A percentile compares a stretch with the other conserved stretches of the same genome.
Conservation (phyloP, 129 eudicot species). For the Pittosporum tobira region DNA sequence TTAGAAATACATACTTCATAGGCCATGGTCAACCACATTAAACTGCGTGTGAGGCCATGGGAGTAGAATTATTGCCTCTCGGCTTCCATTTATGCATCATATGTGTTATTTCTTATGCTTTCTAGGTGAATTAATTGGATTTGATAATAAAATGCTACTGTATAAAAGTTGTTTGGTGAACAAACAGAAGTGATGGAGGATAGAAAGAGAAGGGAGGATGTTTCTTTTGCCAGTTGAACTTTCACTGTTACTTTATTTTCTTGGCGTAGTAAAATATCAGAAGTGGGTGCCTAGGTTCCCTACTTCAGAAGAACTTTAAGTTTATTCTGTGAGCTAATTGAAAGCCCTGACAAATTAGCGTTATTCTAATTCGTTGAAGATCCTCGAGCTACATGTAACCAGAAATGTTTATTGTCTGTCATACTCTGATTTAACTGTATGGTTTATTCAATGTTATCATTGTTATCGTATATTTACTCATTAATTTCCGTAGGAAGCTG, state of each 20-base stretch:
- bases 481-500: constrained; percentile 63
- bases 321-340: neutral
- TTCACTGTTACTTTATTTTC: neutral
- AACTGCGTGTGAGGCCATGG: neutral
- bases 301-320: neutral
- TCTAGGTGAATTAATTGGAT: neutral
- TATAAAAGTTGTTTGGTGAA: neutral
- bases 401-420: neutral
- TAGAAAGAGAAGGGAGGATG: neutral
- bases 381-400: neutral
- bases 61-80: too few relatives aligned
- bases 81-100: neutral
- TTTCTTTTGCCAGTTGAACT: neutral
- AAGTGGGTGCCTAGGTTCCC: neutral
- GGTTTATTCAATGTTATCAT: neutral
- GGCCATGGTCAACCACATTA: neutral
- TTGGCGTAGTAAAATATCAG: too few relatives aligned
- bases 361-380: neutral
- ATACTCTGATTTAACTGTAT: neutral
- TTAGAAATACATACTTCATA: neutral
- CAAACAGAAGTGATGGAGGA: neutral
- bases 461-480: neutral
- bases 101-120: neutral
- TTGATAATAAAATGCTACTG: neutral
- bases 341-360: neutral